Evolutionary conservation across 176 grass and related monocot genomes (phyloP), one percentile per base, ranked within the genome.

Genomic region (Eleusine indica): DNA sequence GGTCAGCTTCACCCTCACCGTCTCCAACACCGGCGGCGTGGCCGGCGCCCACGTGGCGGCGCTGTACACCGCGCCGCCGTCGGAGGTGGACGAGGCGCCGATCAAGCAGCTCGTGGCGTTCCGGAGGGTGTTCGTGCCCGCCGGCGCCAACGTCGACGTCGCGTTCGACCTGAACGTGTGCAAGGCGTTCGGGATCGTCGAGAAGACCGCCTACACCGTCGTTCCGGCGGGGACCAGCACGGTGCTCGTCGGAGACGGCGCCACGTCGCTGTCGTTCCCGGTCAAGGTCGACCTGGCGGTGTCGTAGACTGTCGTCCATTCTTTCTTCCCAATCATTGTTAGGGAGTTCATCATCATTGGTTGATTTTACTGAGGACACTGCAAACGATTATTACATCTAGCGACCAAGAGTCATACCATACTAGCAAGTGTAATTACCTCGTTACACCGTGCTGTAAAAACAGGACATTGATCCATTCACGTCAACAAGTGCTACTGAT

Each of bases 391-490:
- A 9, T 40, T 25, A 25, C 25, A 10, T 3, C 47, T 18, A 3
- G 4, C 16, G 29, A 38, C 17, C 46, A 44, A 15, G 75, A 39
- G 11, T 68, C 18, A 28, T 10, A 28, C 51, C 16, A 2, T 17
- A 52, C 48, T 75, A 71, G 80, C 67, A 83, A 73, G 80, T 83
- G 80, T 88, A 83, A 83, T 83, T 80, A 86, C 9, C 17, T 86
- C 9, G 11, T 47, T 86, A 86, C 84, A 86, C 84, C 17, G 28
- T n/a, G 74, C 52, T 78, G 69, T 12, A 71, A 11, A 48, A 72
- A 71, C 14, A 71, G 48, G 35, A 71, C 29, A 41, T 41, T 41
- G 56, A 30, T 78, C 9, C 7, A 37, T 79, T 79, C 28, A 30
- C 25, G 10, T 30, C 25, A 5, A 64, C 61, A 64, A 0, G 13